These are phyloP conservation scores for Lachnellula suecica DNA, from an alignment of 2,329 filamentous ascomycete species.

Conservation along the genomic window DNA sequence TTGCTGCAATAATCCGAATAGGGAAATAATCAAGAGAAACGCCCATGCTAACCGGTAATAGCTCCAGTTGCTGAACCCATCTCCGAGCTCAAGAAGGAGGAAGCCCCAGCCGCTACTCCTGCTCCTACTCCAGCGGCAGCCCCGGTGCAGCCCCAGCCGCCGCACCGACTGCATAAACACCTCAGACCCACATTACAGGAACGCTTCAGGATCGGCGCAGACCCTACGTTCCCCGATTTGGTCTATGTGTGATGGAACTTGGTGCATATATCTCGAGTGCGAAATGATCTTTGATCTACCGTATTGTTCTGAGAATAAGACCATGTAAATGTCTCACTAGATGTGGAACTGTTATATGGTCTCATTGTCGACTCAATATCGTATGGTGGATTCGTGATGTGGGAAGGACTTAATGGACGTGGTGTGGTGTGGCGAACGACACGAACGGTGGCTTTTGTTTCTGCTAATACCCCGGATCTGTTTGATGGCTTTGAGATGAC, in stretches of 20 bases:
- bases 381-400: neutral
- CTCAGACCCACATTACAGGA: neutral
- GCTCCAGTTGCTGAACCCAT: slow-evolving; percentile 9
- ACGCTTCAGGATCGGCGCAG: too few species aligned
- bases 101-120: slow-evolving; percentile 5
- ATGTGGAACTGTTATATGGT: too few species aligned
- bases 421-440: neutral
- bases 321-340: too few species aligned
- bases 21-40: slow-evolving; percentile 1
- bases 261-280: neutral
- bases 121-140: slow-evolving; percentile 10
- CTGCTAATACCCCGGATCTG: neutral
- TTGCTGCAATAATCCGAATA: neutral
- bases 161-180: slow-evolving; percentile 19
- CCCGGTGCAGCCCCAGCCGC: slow-evolving; percentile 12
- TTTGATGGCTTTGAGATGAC: neutral
- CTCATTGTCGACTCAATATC: too few species aligned
- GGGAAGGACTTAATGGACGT: neutral
- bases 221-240: too few species aligned
- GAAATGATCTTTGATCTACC: neutral
- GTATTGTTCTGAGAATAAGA: too few species aligned
- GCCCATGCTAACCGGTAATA: slow-evolving; percentile 3
- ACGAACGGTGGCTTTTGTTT: neutral
- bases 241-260: neutral
- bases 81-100: slow-evolving; percentile 16